Evolutionary conservation across 139 green algal species (phyloP), one percentile per base, ranked within the genome.

Genomic region (Nannochloris sp.): DNA sequence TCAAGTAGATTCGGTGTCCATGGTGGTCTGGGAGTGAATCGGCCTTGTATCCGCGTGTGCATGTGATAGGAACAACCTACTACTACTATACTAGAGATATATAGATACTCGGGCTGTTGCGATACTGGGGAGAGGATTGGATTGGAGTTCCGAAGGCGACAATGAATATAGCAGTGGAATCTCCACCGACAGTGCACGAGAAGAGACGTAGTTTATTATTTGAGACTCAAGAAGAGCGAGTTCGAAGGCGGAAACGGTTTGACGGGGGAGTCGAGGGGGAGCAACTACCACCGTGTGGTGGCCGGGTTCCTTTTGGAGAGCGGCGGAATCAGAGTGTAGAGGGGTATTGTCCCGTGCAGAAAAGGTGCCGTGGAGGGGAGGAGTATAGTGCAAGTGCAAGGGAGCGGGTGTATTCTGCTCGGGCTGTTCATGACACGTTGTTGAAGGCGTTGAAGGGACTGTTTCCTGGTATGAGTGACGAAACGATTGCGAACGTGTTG

Each of bases 401-500:
- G 4, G n/a, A 25, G 16, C 56, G 31, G 33, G 31, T 11, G 2
- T n/a, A 36, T 9, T 20, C 14, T n/a, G 49, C 70, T 14, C 70
- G 76, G 62, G 33, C 25, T 16, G 53, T 78, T 2, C 62, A 63
- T 20, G 48, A 63, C 1, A 64, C 67, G 5, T 77, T 78, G 2
- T 10, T 86, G 12, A 58, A 63, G 8, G 80, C 83, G 2, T 61
- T 90, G 33, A 66, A 69, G 14, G 69, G 66, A 4, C 71, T 90
- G 5, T 90, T 90, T 49, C 80, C 82, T 20, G 70, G 69, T 11
- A 90, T 90, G 82, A 78, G 74, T 48, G 82, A 87, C 57, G 70
- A 84, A 75, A 80, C 84, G 10, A 78, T 92, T 51, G 58, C 75
- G 2, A 70, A 70, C 11, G 83, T 88, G 3, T 71, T 91, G 8